Conservation (phyloP, 2,329 filamentous ascomycete species). For the Cladosporium sp. region DNA sequence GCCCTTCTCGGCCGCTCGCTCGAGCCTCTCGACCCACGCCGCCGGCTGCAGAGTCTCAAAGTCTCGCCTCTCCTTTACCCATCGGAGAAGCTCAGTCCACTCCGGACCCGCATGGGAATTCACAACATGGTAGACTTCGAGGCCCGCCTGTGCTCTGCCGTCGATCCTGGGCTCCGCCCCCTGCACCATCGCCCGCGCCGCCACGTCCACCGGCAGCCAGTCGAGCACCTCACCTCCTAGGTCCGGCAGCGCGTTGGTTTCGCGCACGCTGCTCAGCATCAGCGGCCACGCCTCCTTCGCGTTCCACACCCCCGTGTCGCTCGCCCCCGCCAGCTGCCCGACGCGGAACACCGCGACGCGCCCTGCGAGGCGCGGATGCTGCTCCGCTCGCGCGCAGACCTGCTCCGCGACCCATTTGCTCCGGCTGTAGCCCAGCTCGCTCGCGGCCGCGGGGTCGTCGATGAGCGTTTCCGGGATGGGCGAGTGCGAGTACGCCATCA, state of each 20-base stretch:
- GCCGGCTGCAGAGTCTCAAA: conserved; percentile 38
- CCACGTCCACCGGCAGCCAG: conserved; percentile 45
- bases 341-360: conserved; percentile 41
- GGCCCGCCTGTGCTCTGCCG: neutral
- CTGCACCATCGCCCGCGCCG: conserved; percentile 38
- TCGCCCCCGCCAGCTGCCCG: conserved; percentile 44
- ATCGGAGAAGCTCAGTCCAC: conserved; percentile 44
- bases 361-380: conserved; percentile 25
- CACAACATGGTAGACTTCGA: conserved; percentile 43
- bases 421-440: conserved; percentile 48
- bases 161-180: conserved; percentile 27
- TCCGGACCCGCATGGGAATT: conserved; percentile 40
- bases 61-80: conserved; percentile 33
- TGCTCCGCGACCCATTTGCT: conserved; percentile 56
- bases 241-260: conserved; percentile 36
- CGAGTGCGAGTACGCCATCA: conserved; percentile 26
- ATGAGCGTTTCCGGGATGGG: conserved; percentile 40
- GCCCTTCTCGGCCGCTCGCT: conserved; percentile 20
- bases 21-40: conserved; percentile 39
- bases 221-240: conserved; percentile 33
- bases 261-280: conserved; percentile 39
- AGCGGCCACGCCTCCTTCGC: conserved; percentile 44
- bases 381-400: conserved; percentile 41
- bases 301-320: conserved; percentile 42
- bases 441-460: conserved; percentile 37